A percentile compares a stretch with the other conserved stretches of the same genome.
Evolutionary conservation across 306 rosid genomes (phyloP).

Genomic region (Lupinus albus): DNA sequence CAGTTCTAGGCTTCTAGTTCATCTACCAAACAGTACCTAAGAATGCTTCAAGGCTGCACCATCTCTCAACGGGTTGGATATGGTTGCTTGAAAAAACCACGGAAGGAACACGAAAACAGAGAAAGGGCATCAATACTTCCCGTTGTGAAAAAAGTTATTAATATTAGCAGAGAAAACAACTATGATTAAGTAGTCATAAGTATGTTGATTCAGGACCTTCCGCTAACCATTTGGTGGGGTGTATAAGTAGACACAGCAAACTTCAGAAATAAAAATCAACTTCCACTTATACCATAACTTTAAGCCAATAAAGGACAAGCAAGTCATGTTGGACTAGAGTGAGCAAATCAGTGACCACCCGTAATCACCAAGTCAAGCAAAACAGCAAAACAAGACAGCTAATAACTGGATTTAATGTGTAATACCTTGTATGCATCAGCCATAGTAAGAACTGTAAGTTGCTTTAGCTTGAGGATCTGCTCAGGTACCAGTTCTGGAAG

Average conservation of each 20-base stretch:
- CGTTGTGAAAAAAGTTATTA: neutral
- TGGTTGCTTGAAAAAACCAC: neutral
- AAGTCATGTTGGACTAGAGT: slow-evolving; percentile 16
- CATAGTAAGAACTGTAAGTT: slow-evolving; percentile 97
- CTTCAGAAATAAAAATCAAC: neutral
- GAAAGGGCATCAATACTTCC: neutral
- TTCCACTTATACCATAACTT: neutral
- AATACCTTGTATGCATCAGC: slow-evolving; percentile 84
- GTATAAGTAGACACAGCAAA: neutral
- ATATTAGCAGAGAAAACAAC: neutral
- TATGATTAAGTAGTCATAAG: neutral
- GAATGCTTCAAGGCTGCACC: neutral
- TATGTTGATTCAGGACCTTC: neutral
- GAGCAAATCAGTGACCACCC: slow-evolving; percentile 13
- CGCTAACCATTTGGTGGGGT: neutral
- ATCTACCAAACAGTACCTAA: too few relatives aligned
- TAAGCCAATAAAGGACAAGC: neutral
- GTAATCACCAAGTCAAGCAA: slow-evolving; percentile 20
- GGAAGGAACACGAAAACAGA: neutral
- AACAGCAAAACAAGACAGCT: slow-evolving; percentile 8
- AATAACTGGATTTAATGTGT: slow-evolving; percentile 14
- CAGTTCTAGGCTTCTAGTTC: too few relatives aligned
- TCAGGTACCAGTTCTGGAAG: slow-evolving; percentile 72
- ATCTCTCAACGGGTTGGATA: neutral
- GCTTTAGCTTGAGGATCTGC: slow-evolving; percentile 86